phyloP scores from a whole-genome alignment of 768 basidiomycete genomes.

The Thelephora aurantiotincta region DNA sequence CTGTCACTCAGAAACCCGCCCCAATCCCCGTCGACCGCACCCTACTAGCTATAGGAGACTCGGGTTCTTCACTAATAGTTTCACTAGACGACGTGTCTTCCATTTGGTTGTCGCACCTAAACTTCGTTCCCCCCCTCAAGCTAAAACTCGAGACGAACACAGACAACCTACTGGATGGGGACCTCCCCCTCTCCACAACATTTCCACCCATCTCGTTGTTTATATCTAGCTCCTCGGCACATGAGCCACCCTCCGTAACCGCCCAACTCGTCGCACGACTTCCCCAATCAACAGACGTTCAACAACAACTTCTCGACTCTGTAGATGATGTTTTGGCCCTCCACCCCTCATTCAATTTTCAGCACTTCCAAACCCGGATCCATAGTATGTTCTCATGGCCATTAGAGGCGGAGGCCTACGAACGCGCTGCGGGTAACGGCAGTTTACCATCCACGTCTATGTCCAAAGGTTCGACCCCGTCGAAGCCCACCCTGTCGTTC shows the following conservation, averaged over 20 bases:
- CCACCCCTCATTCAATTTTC: conserved; percentile 36
- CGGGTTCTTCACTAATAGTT: conserved; percentile 35
- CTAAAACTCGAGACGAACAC: conserved; percentile 24
- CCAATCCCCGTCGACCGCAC: conserved; percentile 19
- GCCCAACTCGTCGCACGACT: conserved; percentile 24
- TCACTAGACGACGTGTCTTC: conserved; percentile 41
- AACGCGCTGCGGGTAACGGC: conserved; percentile 5
- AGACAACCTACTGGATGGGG: conserved; percentile 11
- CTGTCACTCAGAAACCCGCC: conserved; percentile 1
- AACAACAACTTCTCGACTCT: conserved; percentile 23
- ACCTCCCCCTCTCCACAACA: conserved; percentile 2
- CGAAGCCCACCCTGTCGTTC: conserved; percentile 30
- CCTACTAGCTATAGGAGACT: conserved; percentile 22
- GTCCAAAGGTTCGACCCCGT: conserved; percentile 5
- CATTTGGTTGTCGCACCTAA: conserved; percentile 32
- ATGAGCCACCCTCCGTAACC: conserved; percentile 17
- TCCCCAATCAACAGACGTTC: conserved; percentile 22
- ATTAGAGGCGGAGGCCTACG: conserved; percentile 14
- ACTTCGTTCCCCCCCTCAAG: conserved; percentile 4
- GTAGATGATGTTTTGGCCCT: conserved; percentile 29
- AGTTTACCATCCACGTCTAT: conserved; percentile 1
- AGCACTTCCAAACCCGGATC: conserved; percentile 29
- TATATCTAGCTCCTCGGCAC: conserved; percentile 10
- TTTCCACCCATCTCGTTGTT: conserved; percentile 5
- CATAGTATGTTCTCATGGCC: conserved; percentile 30